Conservation (phyloP, 352 stramenopile genomes). For the Phytophthora nicotianae region DNA sequence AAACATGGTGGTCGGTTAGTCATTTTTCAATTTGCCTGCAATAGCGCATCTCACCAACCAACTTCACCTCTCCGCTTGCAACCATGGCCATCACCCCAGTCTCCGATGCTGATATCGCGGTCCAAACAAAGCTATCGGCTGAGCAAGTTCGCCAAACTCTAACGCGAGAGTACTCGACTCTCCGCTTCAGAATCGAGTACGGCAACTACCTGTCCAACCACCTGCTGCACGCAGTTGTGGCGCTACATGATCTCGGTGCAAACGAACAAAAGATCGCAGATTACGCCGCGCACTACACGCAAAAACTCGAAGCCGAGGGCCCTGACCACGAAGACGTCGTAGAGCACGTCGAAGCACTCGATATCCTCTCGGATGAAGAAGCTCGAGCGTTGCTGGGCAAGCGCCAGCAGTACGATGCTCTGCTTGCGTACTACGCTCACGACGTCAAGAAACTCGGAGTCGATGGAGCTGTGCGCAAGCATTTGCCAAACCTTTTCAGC, state of each 20-base stretch:
- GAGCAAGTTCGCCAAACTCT: conserved; percentile 37
- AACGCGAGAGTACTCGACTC: conserved; percentile 40
- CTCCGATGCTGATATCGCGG: neutral
- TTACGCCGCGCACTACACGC: conserved; percentile 36
- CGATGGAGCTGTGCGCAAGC: conserved; percentile 38
- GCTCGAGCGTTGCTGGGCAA: conserved; percentile 33
- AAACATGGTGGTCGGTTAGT: too few species aligned
- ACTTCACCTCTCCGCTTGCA: neutral
- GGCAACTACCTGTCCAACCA: conserved; percentile 46
- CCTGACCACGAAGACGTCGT: conserved; percentile 35
- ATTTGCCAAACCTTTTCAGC: conserved; percentile 34
- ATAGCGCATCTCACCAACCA: conserved; percentile 1
- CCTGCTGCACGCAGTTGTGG: conserved; percentile 46
- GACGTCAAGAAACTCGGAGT: conserved; percentile 36
- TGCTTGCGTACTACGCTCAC: conserved; percentile 35
- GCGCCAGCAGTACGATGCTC: conserved; percentile 31
- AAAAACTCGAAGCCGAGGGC: conserved; percentile 37
- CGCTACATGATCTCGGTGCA: conserved; percentile 42
- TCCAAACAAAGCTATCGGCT: conserved; percentile 16
- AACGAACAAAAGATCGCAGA: conserved; percentile 34
- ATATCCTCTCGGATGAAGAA: conserved; percentile 28
- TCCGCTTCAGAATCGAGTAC: conserved; percentile 45
- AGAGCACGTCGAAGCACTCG: neutral
- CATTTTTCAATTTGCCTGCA: conserved; percentile 19
- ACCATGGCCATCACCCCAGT: conserved; percentile 1